phyloP scores from a whole-genome alignment of 768 basidiomycete species.

The Tulasnella sp. region DNA sequence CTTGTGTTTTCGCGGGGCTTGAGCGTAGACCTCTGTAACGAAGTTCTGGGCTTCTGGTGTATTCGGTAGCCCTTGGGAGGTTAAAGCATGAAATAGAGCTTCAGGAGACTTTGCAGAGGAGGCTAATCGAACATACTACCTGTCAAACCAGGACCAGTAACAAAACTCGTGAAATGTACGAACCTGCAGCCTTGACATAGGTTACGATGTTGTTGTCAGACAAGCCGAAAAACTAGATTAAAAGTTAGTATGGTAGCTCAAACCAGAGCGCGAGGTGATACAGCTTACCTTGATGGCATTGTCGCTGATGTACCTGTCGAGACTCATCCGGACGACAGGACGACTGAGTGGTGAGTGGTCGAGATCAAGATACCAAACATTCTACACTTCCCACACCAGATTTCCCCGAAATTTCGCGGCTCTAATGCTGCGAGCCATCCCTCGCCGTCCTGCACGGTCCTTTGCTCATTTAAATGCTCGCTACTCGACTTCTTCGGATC shows the following conservation, averaged over 20 bases:
- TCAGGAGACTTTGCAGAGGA: constrained; percentile 73
- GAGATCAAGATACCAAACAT: constrained; percentile 6
- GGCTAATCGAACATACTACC: too few species aligned
- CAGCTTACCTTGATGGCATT: constrained; percentile 25
- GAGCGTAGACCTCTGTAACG: constrained; percentile 60
- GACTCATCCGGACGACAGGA: constrained; percentile 6
- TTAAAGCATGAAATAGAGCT: constrained; percentile 62
- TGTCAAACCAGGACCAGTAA: too few species aligned
- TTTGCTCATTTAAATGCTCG: neutral
- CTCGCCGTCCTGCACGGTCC: neutral
- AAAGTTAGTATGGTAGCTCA: neutral
- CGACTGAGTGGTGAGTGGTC: neutral
- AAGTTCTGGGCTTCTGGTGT: constrained; percentile 73
- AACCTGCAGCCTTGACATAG: constrained; percentile 79
- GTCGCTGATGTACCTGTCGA: constrained; percentile 25
- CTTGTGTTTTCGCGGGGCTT: constrained; percentile 68
- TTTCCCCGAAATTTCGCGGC: neutral
- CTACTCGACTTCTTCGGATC: neutral
- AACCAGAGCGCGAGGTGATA: neutral
- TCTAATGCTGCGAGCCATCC: constrained; percentile 1
- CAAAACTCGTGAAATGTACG: constrained; percentile 18
- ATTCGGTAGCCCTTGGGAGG: constrained; percentile 68
- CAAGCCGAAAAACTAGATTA: constrained; percentile 66
- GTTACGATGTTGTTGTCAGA: constrained; percentile 76
- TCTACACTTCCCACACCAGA: constrained; percentile 5